Base-by-base conservation (phyloP, 352 stramenopile genomes). In the Globisporangium radiosum region DNA sequence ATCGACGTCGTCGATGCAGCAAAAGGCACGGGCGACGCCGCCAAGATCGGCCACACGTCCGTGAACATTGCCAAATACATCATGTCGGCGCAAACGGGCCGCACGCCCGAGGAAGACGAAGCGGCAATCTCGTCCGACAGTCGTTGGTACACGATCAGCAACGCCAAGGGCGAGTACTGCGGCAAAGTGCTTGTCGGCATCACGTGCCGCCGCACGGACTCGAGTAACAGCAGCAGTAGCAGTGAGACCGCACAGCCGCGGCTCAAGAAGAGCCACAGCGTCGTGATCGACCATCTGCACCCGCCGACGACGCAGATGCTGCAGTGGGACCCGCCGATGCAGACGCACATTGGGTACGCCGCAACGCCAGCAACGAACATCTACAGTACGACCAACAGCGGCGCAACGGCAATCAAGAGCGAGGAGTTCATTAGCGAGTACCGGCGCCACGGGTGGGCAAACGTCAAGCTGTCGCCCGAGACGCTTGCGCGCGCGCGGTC, bases 141-240 rank as follows among this genome's bases (percentile, higher is more conserved):
- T 45, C 79, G 85, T 38, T 95, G 85, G 85, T 91, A 92, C 68
- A 92, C 85, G 4, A 75, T 95, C 33, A 92, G 85, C 57, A 95
- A 92, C 48, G 66, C 66, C 1, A 93, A 92, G 63, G 85, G 85
- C 11, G 85, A 95, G 56, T 95, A 93, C 65, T 95, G 85, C 40
- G 85, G 85, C 25, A 92, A 92, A 57, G 71, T 95, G 14, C 82
- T 90, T 63, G 56, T 95, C 1, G 81, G 81, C 7, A 90, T 95
- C 19, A 92, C 80, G 10, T 93, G 83, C 45, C 70, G 75, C 48
- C 74, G 72, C 0, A 60, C 59, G 4, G 72, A 73, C 8, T 60
- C 59, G 37, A 47, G 42, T 47, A 47, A 14, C 42, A 47, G 42
- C 42, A 50, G 15, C 17, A 50, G 5, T 8, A 17, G 65, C 1